Evolutionary conservation across 208 protist genomes (phyloP).

Genomic region (Trypanosoma rangeli): DNA sequence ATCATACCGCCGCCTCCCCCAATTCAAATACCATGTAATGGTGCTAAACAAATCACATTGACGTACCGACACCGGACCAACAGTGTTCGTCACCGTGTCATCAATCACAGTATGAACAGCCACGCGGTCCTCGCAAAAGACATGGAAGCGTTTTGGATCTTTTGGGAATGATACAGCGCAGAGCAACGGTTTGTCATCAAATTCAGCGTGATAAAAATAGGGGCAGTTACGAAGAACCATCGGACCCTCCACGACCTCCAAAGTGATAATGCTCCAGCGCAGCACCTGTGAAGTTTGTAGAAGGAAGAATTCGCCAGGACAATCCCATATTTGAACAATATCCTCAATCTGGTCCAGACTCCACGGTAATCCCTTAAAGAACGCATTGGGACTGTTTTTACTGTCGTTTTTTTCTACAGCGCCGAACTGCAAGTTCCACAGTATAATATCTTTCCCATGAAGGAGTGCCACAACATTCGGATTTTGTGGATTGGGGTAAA

Average conservation of each 20-base stretch:
- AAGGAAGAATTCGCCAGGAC: constrained; percentile 32
- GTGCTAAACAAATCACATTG: constrained; percentile 30
- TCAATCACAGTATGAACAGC: constrained; percentile 14
- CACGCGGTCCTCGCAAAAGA: constrained; percentile 37
- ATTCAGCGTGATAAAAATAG: constrained; percentile 24
- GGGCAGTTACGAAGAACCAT: constrained; percentile 22
- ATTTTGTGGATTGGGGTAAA: constrained; percentile 49
- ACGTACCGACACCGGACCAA: constrained; percentile 16
- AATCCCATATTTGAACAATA: constrained; percentile 51
- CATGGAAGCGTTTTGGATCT: constrained; percentile 29
- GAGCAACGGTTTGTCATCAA: constrained; percentile 28
- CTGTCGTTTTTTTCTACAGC: constrained; percentile 8
- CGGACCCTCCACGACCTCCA: constrained; percentile 22
- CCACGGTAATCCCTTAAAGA: constrained; percentile 44
- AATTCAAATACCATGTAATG: constrained; percentile 30
- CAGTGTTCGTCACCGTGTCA: not conserved
- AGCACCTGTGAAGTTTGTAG: constrained; percentile 26
- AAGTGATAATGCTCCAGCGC: constrained; percentile 24
- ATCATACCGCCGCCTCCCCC: constrained; percentile 27
- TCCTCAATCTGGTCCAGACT: constrained; percentile 34
- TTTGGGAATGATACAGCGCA: constrained; percentile 30
- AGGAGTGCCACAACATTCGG: constrained; percentile 48
- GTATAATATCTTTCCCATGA: constrained; percentile 39
- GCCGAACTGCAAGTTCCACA: constrained; percentile 53
- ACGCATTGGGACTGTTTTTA: constrained; percentile 14